Evolutionary conservation across 139 green algal species (phyloP), one percentile per base, ranked within the genome.

Genomic region (Chlorella sorokiniana): DNA sequence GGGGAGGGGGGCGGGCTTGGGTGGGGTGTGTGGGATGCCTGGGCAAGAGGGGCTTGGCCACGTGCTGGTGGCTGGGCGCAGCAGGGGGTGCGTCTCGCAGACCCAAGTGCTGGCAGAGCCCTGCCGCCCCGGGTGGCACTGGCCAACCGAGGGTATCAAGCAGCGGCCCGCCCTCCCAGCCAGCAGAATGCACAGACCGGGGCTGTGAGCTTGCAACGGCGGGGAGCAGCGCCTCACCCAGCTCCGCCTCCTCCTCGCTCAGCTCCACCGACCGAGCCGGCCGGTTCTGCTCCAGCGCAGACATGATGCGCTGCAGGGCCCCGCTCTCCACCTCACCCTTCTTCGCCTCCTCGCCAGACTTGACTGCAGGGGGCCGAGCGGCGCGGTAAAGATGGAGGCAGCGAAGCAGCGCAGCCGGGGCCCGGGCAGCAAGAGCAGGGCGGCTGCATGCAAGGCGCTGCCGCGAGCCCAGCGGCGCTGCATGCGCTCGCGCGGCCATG

Each of bases 261-360:
- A 99, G 88, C 2, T 76, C 54, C 22, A 94, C 93, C 14, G 81
- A 87, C 29, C 96, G 90, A 7, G 94, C 96, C 1, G 93, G 91
- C 54, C 90, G 65, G 38, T 91, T 93, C 31, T 90, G 77, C 68
- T 98, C 91, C 69, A 98, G 78, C 2, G 86, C 84, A 10, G 38
- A 84, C 64, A 88, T 79, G 69, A 92, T 89, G 18, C 80, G 75
- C 56, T 79, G 56, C 62, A 99, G 83, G 10, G 92, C 94, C 8
- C 37, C 89, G 33, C 88, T 74, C 89, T 98, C 96, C 48, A 94
- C 65, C 56, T 93, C 91, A 27, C 81, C 83, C 29, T 87, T 83
- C 56, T 91, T 92, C 8, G 84, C 80, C 84, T 97, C 92, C 41
- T 96, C 94, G 33, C 88, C 89, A 35, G 81, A 91, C 78, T 95